Percentiles rank a stretch among this genome's conserved stretches.
These are phyloP conservation scores for Saccharomycopsis javanensis DNA, from an alignment of 805 yeast species.

Conservation along the genomic window DNA sequence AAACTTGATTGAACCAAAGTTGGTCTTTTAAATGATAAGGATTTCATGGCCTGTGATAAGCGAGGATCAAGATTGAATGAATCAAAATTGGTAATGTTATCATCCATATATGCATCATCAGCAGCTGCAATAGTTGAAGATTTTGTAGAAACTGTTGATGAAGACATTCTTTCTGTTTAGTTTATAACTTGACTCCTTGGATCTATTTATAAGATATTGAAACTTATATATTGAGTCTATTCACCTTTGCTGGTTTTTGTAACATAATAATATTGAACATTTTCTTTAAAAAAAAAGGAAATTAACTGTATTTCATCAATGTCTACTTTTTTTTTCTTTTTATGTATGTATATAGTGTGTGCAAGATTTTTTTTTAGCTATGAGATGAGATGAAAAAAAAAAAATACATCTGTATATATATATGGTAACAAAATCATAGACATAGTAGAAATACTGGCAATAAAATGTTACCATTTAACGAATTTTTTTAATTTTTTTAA, in stretches of 20 bases:
- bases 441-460: no score
- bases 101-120: constrained; percentile 63
- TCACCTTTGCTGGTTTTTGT: no score
- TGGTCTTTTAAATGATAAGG: constrained; percentile 73
- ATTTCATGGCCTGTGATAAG: constrained; percentile 71
- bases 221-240: no score
- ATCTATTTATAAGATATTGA: no score
- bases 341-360: background rate
- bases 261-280: no score
- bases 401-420: no score
- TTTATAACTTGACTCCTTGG: no score
- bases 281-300: no score
- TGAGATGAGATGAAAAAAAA: constrained; percentile 2
- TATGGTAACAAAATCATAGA: no score
- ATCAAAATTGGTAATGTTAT: constrained; percentile 54
- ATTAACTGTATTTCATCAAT: background rate
- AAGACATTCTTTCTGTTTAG: background rate
- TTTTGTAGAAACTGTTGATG: background rate
- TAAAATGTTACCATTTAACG: no score
- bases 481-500: no score
- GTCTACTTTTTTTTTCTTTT: background rate
- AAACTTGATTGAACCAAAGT: constrained; percentile 85
- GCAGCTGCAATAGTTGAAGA: constrained; percentile 31
- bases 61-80: constrained; percentile 75
- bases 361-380: background rate